Percentiles rank a stretch among this genome's conserved stretches.
Conservation (phyloP, 371 early-diverging fungal genomes). For the Mycotypha africana region DNA sequence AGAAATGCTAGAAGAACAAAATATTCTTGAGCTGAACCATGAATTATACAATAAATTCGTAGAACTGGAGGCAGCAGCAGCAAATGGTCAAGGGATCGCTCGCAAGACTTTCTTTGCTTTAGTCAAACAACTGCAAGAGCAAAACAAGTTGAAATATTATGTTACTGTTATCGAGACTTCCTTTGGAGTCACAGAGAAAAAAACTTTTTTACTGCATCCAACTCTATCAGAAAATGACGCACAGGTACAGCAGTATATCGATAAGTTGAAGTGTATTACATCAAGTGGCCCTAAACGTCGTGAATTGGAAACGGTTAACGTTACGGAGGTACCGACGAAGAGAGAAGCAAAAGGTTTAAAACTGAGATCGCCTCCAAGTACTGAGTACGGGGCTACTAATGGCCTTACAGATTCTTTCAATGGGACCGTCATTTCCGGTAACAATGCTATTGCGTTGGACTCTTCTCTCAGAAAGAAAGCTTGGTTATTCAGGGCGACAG, state of each 20-base stretch:
- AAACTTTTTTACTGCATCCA: constrained; percentile 8
- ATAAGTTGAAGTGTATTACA: no score
- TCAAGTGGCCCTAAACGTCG: no score
- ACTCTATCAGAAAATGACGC: constrained; percentile 4
- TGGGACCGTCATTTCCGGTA: no score
- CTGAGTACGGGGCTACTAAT: no score
- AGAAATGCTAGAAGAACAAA: constrained; percentile 10
- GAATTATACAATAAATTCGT: no score
- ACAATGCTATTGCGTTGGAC: no score
- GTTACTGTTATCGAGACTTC: not conserved
- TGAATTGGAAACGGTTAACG: no score
- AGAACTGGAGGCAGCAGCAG: no score
- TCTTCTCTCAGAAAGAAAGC: not conserved
- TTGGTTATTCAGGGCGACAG: not conserved
- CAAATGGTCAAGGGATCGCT: constrained; percentile 2
- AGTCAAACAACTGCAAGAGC: constrained; percentile 1
- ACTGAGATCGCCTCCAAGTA: no score
- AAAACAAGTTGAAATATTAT: constrained; percentile 7
- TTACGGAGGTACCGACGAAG: not conserved
- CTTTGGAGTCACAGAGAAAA: constrained; percentile 10
- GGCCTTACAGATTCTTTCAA: no score
- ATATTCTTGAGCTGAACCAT: constrained; percentile 2
- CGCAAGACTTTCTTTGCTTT: constrained; percentile 3
- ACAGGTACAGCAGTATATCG: constrained; percentile 3
- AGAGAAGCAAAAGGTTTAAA: not conserved